Base-by-base conservation (phyloP, 371 early-diverging fungal species). In the Mucor circinelloides region DNA sequence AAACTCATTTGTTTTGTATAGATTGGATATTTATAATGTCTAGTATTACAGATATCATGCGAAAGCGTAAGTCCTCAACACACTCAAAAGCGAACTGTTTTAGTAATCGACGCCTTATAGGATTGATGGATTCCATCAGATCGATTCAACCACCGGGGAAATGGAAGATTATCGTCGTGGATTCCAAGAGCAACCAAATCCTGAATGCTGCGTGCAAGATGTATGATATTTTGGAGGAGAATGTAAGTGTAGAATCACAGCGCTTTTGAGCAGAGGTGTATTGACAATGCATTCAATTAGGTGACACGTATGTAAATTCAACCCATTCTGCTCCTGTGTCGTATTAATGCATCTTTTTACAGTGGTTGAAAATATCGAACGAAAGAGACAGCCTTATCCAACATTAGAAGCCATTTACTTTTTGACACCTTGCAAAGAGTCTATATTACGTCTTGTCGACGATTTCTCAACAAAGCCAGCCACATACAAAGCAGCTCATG, bases 91-190 rank as follows among this genome's bases (percentile, higher is more conserved):
- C 30, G 28, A 3, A 7, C 13, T 25, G 32, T 1, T 31, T 15
- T 60, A 30, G 17, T 19, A 27, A 60, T 13, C 21, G 9, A 10
- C 44, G 19, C 46, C 30, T 30, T 6, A 32, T 25, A 93, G 93
- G 87, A 15, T 78, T 92, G 63, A 77, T 93, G 77, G 87, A 85
- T 54, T 83, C 87, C 66, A 90, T 93, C 73, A 75, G 85, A 65
- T 83, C 90, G 1, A 77, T 89, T 55, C 85, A 87, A 52, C 89
- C 89, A 32, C 83, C 89, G 34, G 89, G 84, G 52, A 84, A 85
- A 69, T 94, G 91, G 97, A 97, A 97, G 76, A 89, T 98, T 66
- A 87, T 99, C 6, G 93, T 99, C 4, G 92, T 97, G 5, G 99
- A 99, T 82, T 84, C 89, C 17, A 88, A 88, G 44, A 87, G 97